Percentiles rank a stretch among this genome's conserved stretches.
These are phyloP conservation scores for Arabidopsis arenosa DNA, from an alignment of 345 rosid species.

Conservation along the genomic window DNA sequence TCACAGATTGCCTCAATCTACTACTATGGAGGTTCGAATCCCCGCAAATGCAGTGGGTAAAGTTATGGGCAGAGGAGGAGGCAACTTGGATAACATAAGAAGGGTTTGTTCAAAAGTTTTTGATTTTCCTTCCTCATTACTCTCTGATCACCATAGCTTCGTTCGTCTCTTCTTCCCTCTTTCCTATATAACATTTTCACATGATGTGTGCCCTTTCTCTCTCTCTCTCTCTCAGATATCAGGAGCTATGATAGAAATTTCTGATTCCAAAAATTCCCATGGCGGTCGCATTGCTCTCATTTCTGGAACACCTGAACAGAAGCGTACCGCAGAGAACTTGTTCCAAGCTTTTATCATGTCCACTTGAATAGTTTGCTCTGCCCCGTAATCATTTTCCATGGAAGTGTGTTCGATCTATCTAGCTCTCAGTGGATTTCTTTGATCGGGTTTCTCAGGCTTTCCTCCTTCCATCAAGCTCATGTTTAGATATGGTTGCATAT, in stretches of 20 bases:
- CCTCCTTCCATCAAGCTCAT: conserved; percentile 50
- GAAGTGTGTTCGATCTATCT: conserved; percentile 44
- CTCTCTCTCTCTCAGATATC: conserved; percentile 72
- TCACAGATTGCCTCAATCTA: conserved; percentile 63
- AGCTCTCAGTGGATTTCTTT: conserved; percentile 51
- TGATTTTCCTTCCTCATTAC: conserved; percentile 11
- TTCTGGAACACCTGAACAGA: conserved; percentile 92
- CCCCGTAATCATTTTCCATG: conserved; percentile 37
- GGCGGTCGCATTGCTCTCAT: conserved; percentile 87
- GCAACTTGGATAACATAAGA: conserved; percentile 83
- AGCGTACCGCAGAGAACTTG: conserved; percentile 89
- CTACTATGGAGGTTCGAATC: conserved; percentile 73
- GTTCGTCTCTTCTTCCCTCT: conserved; percentile 15
- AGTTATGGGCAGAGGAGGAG: conserved; percentile 94
- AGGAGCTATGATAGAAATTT: conserved; percentile 93
- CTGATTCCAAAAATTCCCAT: conserved; percentile 75
- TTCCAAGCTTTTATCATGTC: conserved; percentile 98
- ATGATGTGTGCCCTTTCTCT: conserved; percentile 25
- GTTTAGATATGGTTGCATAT: conserved; percentile 42
- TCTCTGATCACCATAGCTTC: conserved; percentile 27
- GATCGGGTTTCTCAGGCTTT: conserved; percentile 47
- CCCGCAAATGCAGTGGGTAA: conserved; percentile 88
- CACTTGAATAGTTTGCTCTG: conserved; percentile 54
- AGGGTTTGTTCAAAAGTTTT: conserved; percentile 58
- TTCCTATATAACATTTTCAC: conserved; percentile 28